These are phyloP conservation scores for Cytospora paraplurivora DNA, from an alignment of 2,329 filamentous ascomycete species.

Conservation along the genomic window DNA sequence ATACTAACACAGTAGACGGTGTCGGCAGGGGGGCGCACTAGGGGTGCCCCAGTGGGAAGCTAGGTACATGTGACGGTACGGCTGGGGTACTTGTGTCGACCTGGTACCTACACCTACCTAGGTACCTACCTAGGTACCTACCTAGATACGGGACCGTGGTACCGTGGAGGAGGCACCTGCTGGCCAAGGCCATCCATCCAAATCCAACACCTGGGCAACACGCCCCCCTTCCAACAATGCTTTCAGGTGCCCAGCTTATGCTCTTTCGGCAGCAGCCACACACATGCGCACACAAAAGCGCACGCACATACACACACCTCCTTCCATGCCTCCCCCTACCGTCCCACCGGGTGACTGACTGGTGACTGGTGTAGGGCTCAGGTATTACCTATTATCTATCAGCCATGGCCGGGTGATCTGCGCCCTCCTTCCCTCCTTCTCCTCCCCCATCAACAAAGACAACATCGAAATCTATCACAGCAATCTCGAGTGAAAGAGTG, in stretches of 20 bases:
- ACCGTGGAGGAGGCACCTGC: constrained; percentile 11
- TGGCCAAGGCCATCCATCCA: constrained; percentile 12
- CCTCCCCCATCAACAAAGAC: constrained; percentile 52
- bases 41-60: too few species aligned
- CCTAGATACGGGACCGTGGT: too few species aligned
- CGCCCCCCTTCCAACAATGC: constrained; percentile 8
- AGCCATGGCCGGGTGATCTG: constrained; percentile 30
- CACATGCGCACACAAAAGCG: not conserved
- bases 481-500: constrained; percentile 52
- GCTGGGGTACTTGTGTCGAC: constrained; percentile 22
- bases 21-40: constrained; percentile 19
- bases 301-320: constrained; percentile 8
- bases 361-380: constrained; percentile 5
- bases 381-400: constrained; percentile 23
- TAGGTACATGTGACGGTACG: constrained; percentile 2
- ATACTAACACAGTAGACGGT: too few species aligned
- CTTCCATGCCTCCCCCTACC: constrained; percentile 5
- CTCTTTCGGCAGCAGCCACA: constrained; percentile 4
- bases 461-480: constrained; percentile 45
- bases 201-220: not conserved
- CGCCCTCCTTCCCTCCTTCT: constrained; percentile 41
- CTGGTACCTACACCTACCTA: constrained; percentile 12
- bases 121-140: too few species aligned
- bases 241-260: not conserved
- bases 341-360: constrained; percentile 11